Base-by-base conservation (phyloP, 768 basidiomycete genomes). In the Chalciporus sphaerocephalus region DNA sequence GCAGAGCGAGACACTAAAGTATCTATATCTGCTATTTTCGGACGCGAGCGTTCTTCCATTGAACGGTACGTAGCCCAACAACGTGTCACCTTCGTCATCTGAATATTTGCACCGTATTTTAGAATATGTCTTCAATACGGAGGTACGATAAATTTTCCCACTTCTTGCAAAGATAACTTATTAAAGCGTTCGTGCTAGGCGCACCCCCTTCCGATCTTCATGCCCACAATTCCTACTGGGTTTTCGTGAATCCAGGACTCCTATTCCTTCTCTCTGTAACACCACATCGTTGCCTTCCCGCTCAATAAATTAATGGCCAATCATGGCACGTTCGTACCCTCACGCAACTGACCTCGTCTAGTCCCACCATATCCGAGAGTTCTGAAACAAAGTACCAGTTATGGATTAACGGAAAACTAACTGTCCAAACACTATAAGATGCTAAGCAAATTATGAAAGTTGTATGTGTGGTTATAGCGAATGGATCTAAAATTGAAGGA, bases 71-170 rank as follows among this genome's bases (percentile, higher is more conserved):
- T 80, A 23, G 20, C 41, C 15, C 10, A 30, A 41, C 24, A 11
- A 15, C 30, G 20, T 18, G 42, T 21, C 40, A n/a, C n/a, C 23
- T 28, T 23, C 40, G 27, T 20, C 24, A 42, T 25, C 49, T 60
- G 52, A 49, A 42, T 30, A 34, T 33, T 44, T 17, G 24, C 25
- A 17, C 28, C 30, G 36, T 43, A 36, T 18, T 21, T 18, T 52
- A 90, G 88, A 83, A 60, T 84, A 85, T 56, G 91, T 96, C 7
- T 89, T 96, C 68, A 96, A 95, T 56, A 96, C 94, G 1, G 94
- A 97, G 75, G 86, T 86, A 52, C 40, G 67, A 48, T 38, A 38
- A 40, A 49, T 38, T 32, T 35, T 37, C 36, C 15, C 44, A 21
- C 16, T 24, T 30, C 25, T 44, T 38, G 27, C 30, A 33, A 13